Evolutionary conservation across 441 rosid genomes (phyloP), one percentile per base, ranked within the genome.

Genomic region (Hura crepitans): DNA sequence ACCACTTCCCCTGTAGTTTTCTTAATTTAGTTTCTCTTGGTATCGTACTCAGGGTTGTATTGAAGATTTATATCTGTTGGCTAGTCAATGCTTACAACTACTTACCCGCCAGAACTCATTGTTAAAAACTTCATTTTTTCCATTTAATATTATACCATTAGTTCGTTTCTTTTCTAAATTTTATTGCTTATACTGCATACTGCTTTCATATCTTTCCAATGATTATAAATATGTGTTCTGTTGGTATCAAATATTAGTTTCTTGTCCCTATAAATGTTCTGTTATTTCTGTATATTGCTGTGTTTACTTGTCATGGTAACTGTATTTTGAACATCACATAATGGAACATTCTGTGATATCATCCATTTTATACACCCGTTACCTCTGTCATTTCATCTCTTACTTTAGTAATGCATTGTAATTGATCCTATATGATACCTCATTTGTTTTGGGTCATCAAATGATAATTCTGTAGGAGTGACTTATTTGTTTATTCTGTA

Each of bases 141-240:
- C 23, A 23, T 61, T 62, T 13, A 2, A 47, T 20, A 28, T 47
- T 30, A 50, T 65, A 18, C 37, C 30, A 47, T 1, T 17, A 15
- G 42, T 27, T 65, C 42, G 17, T 14, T 18, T 42, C 4, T 47
- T 35, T 30, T 2, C 7, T 47, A 65, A 30, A n/a, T 17, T 49
- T 46, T 5, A 57, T 37, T 3, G 7, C 28, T 33, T 18, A n/a
- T 18, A 0, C 3, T 18, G 35, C 20, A 43, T 35, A 17, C 23
- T 53, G 60, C 47, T 37, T 39, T 14, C 25, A 55, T 43, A 54
- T 67, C 10, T 67, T 33, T 53, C 12, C 25, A 49, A 50, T 66
- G 23, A 7, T 54, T 23, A 25, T 43, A 23, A 14, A 63, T 43
- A 63, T 45, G 13, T 5, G 45, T 59, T 63, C 65, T 20, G 15